These are phyloP conservation scores for Aspergillus sp. DNA, from an alignment of 2,329 filamentous ascomycete species.

Conservation along the genomic window DNA sequence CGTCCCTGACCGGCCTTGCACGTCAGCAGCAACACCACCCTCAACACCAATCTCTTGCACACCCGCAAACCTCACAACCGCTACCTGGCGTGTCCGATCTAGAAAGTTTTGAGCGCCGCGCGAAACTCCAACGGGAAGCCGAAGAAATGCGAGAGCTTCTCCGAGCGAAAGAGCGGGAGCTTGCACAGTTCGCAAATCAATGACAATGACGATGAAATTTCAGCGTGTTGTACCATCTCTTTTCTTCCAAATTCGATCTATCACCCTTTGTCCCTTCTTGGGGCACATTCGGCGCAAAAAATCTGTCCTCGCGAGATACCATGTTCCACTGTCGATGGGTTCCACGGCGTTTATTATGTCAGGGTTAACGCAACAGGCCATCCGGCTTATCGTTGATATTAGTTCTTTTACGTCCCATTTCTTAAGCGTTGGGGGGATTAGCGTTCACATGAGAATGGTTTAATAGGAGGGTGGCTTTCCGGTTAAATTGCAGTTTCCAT, in stretches of 20 bases:
- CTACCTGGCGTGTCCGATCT: slow-evolving; percentile 42
- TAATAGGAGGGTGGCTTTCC: neutral
- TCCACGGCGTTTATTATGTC: slow-evolving; percentile 16
- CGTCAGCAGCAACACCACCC: slow-evolving; percentile 31
- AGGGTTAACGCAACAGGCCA: slow-evolving; percentile 8
- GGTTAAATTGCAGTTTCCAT: neutral
- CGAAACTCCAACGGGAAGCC: slow-evolving; percentile 68
- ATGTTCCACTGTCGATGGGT: slow-evolving; percentile 16
- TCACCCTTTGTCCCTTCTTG: slow-evolving; percentile 11
- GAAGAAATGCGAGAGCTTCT: slow-evolving; percentile 74
- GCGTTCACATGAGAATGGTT: slow-evolving; percentile 8
- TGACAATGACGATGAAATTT: slow-evolving; percentile 2
- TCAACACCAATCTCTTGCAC: slow-evolving; percentile 22
- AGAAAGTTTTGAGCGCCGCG: slow-evolving; percentile 61
- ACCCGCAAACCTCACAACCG: slow-evolving; percentile 24
- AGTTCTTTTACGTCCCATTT: slow-evolving; percentile 13
- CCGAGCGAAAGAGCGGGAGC: slow-evolving; percentile 70
- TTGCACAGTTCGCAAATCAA: slow-evolving; percentile 54
- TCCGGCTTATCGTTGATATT: slow-evolving; percentile 11
- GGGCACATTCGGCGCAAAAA: slow-evolving; percentile 19
- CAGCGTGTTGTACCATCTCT: neutral
- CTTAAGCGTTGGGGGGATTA: slow-evolving; percentile 23
- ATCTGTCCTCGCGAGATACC: slow-evolving; percentile 22
- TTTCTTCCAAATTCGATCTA: neutral
- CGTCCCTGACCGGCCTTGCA: slow-evolving; percentile 34